Conservation (phyloP, 2,329 filamentous ascomycete genomes). For the Fusarium clavum region DNA sequence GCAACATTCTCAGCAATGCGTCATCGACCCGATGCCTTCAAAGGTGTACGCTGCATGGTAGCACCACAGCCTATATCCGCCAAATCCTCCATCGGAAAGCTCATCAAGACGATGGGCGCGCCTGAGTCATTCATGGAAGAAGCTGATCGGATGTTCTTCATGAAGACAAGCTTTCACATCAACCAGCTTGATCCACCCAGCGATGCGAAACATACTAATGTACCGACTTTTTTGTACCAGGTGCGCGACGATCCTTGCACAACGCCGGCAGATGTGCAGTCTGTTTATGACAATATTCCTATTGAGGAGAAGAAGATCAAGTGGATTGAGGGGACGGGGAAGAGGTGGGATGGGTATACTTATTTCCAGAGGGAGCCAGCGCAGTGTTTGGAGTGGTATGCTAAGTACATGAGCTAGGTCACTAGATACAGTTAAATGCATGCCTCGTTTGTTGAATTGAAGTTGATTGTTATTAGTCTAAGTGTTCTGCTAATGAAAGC, state of each 20-base stretch:
- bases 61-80: slow-evolving; percentile 26
- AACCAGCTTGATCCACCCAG: slow-evolving; percentile 1
- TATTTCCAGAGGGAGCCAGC: slow-evolving; percentile 29
- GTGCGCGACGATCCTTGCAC: slow-evolving; percentile 23
- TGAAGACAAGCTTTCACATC: slow-evolving; percentile 33
- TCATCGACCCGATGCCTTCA: slow-evolving; percentile 18
- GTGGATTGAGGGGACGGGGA: slow-evolving; percentile 27
- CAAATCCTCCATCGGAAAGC: neutral
- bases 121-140: slow-evolving; percentile 26
- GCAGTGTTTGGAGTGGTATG: slow-evolving; percentile 35
- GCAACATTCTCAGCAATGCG: slow-evolving; percentile 20
- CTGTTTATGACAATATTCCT: slow-evolving; percentile 31
- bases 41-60: slow-evolving; percentile 24
- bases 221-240: slow-evolving; percentile 33
- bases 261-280: slow-evolving; percentile 25
- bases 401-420: slow-evolving; percentile 20
- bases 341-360: slow-evolving; percentile 29
- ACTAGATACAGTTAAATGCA: neutral
- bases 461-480: neutral
- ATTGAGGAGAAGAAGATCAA: slow-evolving; percentile 24
- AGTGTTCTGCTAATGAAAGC: neutral
- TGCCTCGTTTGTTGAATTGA: fast-evolving
- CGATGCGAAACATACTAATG: slow-evolving; percentile 24
- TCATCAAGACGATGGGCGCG: slow-evolving; percentile 18
- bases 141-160: slow-evolving; percentile 20